Conservation (phyloP, 2,329 filamentous ascomycete species). For the Colletotrichum sp. region DNA sequence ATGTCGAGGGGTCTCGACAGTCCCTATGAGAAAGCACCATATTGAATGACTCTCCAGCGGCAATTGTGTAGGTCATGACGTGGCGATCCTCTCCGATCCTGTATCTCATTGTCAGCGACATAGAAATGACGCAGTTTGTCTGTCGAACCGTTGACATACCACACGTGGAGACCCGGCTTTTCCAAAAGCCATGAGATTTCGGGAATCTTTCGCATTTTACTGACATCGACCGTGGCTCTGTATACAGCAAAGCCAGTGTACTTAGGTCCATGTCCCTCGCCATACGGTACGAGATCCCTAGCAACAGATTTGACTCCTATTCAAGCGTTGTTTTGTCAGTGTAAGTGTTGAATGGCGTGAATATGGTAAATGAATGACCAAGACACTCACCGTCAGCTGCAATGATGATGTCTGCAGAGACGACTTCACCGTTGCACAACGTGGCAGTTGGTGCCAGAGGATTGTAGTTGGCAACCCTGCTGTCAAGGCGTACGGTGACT, state of each 20-base stretch:
- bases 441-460: slow-evolving; percentile 24
- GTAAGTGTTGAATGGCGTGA: too few relatives aligned
- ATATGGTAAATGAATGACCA: neutral
- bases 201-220: slow-evolving; percentile 37
- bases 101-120: neutral
- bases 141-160: slow-evolving; percentile 26
- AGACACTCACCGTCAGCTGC: slow-evolving; percentile 37
- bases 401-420: slow-evolving; percentile 35
- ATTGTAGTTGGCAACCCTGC: slow-evolving; percentile 28
- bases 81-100: slow-evolving; percentile 47
- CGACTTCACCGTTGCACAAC: slow-evolving; percentile 25
- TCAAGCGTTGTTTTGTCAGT: neutral
- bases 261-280: slow-evolving; percentile 15
- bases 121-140: neutral
- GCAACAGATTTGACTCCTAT: slow-evolving; percentile 35
- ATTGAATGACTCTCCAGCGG: slow-evolving; percentile 46
- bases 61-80: slow-evolving; percentile 51
- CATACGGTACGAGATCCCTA: slow-evolving; percentile 16
- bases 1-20: slow-evolving; percentile 33
- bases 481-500: slow-evolving; percentile 25
- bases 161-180: slow-evolving; percentile 41
- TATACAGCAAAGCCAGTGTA: slow-evolving; percentile 45
- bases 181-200: slow-evolving; percentile 43
- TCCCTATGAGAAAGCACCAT: slow-evolving; percentile 50
- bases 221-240: slow-evolving; percentile 41